Percentiles rank a stretch among this genome's conserved stretches.
Conservation (phyloP, 2,329 filamentous ascomycete species). For the Sarocladiaceae sp. region DNA sequence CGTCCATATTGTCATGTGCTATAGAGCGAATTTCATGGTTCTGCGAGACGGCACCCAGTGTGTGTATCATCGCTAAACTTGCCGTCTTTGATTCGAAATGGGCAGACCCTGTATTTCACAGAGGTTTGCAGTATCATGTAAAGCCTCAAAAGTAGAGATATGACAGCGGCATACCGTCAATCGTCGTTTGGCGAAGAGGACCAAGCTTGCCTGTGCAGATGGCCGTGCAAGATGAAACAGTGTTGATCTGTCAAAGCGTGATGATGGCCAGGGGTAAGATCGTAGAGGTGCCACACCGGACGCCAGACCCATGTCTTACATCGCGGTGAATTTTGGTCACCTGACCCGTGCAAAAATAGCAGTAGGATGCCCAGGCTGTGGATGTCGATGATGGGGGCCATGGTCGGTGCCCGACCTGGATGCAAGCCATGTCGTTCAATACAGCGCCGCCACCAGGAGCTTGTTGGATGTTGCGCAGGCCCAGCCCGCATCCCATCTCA, state of each 20-base stretch:
- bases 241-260: not conserved
- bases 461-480: not conserved
- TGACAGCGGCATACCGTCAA: not conserved
- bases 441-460: not conserved
- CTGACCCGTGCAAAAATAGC: not conserved
- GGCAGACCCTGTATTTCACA: not conserved
- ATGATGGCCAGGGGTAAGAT: constrained; percentile 1
- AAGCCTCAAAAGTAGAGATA: not conserved
- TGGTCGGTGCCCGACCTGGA: not conserved
- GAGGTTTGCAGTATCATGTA: not conserved
- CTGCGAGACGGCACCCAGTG: too few species aligned
- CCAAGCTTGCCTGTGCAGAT: not conserved
- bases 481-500: not conserved
- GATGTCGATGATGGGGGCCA: not conserved
- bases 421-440: constrained; percentile 1
- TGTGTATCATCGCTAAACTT: not conserved
- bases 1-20: too few species aligned
- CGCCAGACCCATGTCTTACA: constrained; percentile 5
- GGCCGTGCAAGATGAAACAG: not conserved
- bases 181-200: not conserved
- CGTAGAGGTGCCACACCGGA: constrained; percentile 3
- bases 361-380: not conserved
- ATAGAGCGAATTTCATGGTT: too few species aligned
- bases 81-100: not conserved
- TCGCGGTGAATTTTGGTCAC: constrained; percentile 3